Evolutionary conservation across 805 yeast genomes (phyloP), one percentile per base, ranked within the genome.

Genomic region (Wickerhamomyces rabaulensis): DNA sequence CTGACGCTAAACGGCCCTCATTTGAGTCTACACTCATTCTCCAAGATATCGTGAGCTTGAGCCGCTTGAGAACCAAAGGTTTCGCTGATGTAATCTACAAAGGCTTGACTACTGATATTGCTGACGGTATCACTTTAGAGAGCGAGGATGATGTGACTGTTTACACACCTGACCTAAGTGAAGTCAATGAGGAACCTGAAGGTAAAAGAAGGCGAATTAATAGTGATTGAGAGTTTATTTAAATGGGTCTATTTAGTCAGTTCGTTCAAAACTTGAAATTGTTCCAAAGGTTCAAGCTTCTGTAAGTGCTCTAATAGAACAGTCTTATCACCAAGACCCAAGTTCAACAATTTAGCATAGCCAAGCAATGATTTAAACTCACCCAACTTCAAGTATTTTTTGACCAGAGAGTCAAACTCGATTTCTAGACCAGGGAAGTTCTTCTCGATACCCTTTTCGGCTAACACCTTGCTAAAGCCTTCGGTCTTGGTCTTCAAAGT

Each of bases 401-500:
- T 40, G n/a, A 57, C 47, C 31, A 55, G 47, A 7, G 39, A 40
- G 17, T 45, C 42, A 6, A 54, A 9, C 9, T 54, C 41, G 10
- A 33, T 45, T 22, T 54, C 49, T 26, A 53, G 53, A 5, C 44
- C 47, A 20, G 47, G 43, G 23, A 57, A 60, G 48, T 53, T 54
- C 47, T 57, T 60, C 27, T 47, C 55, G 17, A 60, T 42, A 25
- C 61, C 57, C 50, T 53, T 60, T 17, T 53, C 56, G 17, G 55
- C 53, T 8, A 60, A 46, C 42, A 56, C 52, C 44, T 56, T 52
- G 37, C 55, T 53, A 31, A 60, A 45, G 2, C 56, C 58, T 15
- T 51, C 53, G 9, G 52, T 51, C 20, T 53, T 52, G 36, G 46
- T 53, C 45, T 57, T 60, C 33, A 60, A 42, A 16, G 40, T 38